Evolutionary conservation across 139 green algal genomes (phyloP).

Genomic region (Tetraselmis striata): DNA sequence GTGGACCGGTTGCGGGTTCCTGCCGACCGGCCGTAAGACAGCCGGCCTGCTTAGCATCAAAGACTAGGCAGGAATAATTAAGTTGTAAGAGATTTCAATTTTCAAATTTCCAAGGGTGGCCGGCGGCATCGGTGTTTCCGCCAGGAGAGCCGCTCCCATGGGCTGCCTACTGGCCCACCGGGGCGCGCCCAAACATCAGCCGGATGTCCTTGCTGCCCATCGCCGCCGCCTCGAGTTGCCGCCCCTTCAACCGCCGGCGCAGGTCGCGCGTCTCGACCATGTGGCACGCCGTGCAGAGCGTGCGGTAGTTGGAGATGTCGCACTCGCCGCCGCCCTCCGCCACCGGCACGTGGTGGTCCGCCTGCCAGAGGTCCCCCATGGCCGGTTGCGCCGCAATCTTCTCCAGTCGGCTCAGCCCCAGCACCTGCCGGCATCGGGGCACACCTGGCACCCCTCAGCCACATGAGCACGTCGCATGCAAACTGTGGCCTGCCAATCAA

Average conservation of each 20-base stretch:
- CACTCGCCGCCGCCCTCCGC: constrained; percentile 23
- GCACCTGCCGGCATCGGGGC: neutral
- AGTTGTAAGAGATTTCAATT: no score
- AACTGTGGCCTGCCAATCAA: no score
- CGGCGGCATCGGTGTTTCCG: no score
- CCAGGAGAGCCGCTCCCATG: no score
- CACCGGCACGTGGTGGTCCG: constrained; percentile 18
- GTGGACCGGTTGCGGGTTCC: no score
- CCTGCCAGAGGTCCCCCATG: constrained; percentile 16
- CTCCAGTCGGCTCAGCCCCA: neutral
- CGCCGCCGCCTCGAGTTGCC: neutral
- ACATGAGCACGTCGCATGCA: neutral
- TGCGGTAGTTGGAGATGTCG: constrained; percentile 27
- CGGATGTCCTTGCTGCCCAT: neutral
- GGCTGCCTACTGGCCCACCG: no score
- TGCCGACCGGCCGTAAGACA: no score
- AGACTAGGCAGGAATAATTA: no score
- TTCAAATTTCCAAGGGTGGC: no score
- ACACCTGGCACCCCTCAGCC: neutral
- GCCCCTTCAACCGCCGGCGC: neutral
- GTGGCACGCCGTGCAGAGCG: constrained; percentile 29
- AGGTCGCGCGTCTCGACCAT: neutral
- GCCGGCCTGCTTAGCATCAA: no score
- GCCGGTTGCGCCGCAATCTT: neutral
- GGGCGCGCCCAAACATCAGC: neutral